These are phyloP conservation scores for Paracamarosporium sp. DNA, from an alignment of 2,329 filamentous ascomycete genomes.

Conservation along the genomic window DNA sequence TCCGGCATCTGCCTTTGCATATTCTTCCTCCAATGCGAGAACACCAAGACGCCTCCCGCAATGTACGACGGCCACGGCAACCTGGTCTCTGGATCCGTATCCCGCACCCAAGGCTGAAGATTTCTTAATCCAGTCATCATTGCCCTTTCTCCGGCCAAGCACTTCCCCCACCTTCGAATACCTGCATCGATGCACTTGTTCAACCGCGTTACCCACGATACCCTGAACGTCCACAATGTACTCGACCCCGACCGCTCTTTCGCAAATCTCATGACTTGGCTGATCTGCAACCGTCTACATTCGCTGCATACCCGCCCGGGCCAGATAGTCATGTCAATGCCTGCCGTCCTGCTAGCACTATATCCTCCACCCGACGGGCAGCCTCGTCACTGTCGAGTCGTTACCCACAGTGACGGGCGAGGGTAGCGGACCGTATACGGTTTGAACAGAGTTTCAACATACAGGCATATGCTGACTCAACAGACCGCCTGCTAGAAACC, in stretches of 20 bases:
- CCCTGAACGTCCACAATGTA: background rate
- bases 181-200: background rate
- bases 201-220: background rate
- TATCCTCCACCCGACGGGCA: background rate
- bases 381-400: background rate
- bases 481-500: background rate
- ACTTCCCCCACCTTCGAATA: background rate
- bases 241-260: conserved; percentile 1
- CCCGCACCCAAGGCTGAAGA: conserved; percentile 9
- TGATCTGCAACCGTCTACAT: background rate
- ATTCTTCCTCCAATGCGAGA: conserved; percentile 13
- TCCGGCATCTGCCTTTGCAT: conserved; percentile 5
- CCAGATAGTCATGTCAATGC: background rate
- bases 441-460: background rate
- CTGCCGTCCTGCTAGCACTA: background rate
- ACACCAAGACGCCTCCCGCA: conserved; percentile 5
- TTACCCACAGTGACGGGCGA: background rate
- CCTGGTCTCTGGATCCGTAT: conserved; percentile 25
- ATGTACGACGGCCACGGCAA: conserved; percentile 18
- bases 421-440: background rate
- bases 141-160: background rate
- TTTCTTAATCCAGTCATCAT: conserved; percentile 4
- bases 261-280: background rate
- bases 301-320: background rate
- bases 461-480: background rate